Percentiles rank a stretch among this genome's conserved stretches.
Evolutionary conservation across 2,329 filamentous ascomycete species (phyloP).

Genomic region (Fusarium sp.): DNA sequence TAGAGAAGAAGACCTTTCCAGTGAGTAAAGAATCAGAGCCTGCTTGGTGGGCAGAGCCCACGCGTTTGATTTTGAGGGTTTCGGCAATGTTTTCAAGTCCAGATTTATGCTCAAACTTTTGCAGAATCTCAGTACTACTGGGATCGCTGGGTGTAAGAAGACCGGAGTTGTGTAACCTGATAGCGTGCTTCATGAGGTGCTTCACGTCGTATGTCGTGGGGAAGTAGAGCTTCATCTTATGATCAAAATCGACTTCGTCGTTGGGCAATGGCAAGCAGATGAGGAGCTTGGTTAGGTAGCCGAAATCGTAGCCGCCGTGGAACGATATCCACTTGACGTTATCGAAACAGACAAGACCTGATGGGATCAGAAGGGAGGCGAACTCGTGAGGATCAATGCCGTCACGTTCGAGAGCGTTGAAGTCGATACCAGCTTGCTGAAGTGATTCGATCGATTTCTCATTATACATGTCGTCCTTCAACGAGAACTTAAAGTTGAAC

Average conservation of each 20-base stretch:
- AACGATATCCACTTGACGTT: conserved; percentile 97
- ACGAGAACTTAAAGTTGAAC: conserved; percentile 97
- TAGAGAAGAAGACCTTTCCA: conserved; percentile 93
- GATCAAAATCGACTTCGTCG: conserved; percentile 90
- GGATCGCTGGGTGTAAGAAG: conserved; percentile 74
- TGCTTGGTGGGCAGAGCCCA: conserved; percentile 90
- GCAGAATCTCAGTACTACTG: conserved; percentile 78
- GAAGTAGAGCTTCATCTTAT: conserved; percentile 91
- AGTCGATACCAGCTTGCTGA: conserved; percentile 92
- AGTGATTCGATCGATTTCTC: conserved; percentile 94
- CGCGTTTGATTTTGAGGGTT: conserved; percentile 87
- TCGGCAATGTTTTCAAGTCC: conserved; percentile 95
- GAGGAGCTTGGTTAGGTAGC: conserved; percentile 94
- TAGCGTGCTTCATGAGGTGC: conserved; percentile 92
- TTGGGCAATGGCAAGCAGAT: conserved; percentile 85
- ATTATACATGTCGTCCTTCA: conserved; percentile 97
- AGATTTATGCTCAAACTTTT: conserved; percentile 89
- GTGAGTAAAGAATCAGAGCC: conserved; percentile 95
- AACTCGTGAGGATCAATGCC: conserved; percentile 94
- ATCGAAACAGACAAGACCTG: conserved; percentile 87
- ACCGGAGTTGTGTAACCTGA: conserved; percentile 73
- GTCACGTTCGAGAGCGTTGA: conserved; percentile 82
- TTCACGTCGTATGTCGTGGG: conserved; percentile 96
- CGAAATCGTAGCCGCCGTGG: conserved; percentile 98
- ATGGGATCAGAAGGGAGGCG: conserved; percentile 89